Conservation (phyloP, 257 asterid species). For the Fraxinus pennsylvanica region DNA sequence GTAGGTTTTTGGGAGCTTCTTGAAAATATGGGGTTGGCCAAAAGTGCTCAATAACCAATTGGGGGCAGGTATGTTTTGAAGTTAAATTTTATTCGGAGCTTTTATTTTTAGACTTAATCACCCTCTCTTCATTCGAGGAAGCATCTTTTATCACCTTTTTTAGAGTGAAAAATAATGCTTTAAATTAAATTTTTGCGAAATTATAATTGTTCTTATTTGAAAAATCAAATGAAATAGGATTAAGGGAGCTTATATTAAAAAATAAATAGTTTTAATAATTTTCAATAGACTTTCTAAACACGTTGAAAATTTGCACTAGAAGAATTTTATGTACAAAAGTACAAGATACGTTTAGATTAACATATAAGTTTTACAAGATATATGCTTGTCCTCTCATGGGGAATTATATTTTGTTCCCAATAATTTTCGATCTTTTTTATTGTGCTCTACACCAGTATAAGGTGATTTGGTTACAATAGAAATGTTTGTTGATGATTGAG, state of each 20-base stretch:
- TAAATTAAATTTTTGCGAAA: not conserved
- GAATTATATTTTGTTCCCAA: not conserved
- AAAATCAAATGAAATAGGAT: too few relatives aligned
- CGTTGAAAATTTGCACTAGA: not conserved
- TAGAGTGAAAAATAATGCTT: not conserved
- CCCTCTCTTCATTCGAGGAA: too few relatives aligned
- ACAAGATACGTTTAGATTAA: not conserved
- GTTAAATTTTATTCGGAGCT: too few relatives aligned
- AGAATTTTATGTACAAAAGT: not conserved
- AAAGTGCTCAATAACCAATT: conserved; percentile 30
- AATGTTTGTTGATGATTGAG: not conserved
- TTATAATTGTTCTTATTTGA: too few relatives aligned
- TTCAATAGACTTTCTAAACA: too few relatives aligned
- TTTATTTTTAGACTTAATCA: too few relatives aligned
- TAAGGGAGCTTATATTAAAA: too few relatives aligned
- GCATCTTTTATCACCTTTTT: too few relatives aligned
- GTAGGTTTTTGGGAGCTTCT: conserved; percentile 13
- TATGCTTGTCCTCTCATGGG: not conserved
- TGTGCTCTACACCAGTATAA: not conserved
- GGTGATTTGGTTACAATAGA: not conserved
- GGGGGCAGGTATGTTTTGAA: not conserved
- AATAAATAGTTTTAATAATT: too few relatives aligned
- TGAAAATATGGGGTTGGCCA: conserved; percentile 12
- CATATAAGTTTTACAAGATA: not conserved
- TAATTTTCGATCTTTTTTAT: not conserved